These are phyloP conservation scores for Diaporthe amygdali DNA, from an alignment of 2,329 filamentous ascomycete genomes.

Conservation along the genomic window DNA sequence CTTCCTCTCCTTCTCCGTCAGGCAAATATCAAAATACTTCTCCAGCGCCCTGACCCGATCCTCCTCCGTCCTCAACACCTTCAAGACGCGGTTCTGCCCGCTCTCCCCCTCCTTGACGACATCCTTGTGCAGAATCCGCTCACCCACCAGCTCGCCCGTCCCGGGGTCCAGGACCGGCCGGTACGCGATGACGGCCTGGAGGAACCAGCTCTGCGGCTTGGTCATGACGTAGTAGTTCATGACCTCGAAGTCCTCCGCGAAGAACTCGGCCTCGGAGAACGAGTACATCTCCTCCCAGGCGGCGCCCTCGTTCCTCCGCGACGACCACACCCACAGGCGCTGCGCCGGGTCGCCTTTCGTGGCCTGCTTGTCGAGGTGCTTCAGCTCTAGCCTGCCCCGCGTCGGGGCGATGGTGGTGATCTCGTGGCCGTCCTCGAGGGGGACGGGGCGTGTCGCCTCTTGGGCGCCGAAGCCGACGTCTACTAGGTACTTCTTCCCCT, in stretches of 20 bases:
- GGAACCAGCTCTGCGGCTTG: conserved; percentile 42
- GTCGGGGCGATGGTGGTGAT: conserved; percentile 47
- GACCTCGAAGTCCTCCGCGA: conserved; percentile 50
- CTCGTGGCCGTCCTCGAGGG: conserved; percentile 32
- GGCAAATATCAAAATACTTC: conserved; percentile 53
- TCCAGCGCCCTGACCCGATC: conserved; percentile 54
- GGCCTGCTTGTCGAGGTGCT: conserved; percentile 36
- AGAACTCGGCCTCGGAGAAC: conserved; percentile 56
- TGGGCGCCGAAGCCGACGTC: conserved; percentile 68
- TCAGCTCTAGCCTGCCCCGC: conserved; percentile 49
- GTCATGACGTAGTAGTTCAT: conserved; percentile 48
- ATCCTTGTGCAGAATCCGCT: conserved; percentile 48
- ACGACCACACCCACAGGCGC: conserved; percentile 46
- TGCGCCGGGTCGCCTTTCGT: conserved; percentile 34
- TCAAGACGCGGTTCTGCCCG: conserved; percentile 46
- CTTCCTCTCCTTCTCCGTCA: conserved; percentile 50
- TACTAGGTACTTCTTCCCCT: conserved; percentile 50
- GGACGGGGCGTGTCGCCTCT: conserved; percentile 38
- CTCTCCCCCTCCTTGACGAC: conserved; percentile 49
- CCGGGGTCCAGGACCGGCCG: conserved; percentile 33
- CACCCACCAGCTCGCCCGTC: conserved; percentile 35
- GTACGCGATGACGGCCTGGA: conserved; percentile 42
- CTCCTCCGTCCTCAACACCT: conserved; percentile 49
- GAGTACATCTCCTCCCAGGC: conserved; percentile 55
- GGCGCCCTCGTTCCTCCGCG: conserved; percentile 32